Base-by-base conservation (phyloP, 2,329 filamentous ascomycete genomes). In the Trichothecium sympodiale region DNA sequence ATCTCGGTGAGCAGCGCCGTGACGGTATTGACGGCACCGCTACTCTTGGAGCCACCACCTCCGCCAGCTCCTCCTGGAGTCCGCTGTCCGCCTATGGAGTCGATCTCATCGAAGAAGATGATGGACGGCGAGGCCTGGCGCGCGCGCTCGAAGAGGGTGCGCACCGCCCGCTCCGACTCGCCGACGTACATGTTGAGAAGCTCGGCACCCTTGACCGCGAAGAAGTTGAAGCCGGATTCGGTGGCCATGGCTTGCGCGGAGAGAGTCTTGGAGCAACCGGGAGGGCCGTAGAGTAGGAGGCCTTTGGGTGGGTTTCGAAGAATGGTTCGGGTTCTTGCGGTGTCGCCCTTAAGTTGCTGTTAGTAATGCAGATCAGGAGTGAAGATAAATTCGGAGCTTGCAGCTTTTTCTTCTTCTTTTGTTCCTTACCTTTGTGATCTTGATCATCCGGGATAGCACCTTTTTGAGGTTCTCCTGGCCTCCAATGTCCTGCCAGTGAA, bases 21-120 rank as follows among this genome's bases (percentile, higher is more conserved):
- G 12, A 95, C 72, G 31, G 94, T 83, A 52, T 95, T 91, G 33
- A 94, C 69, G 2, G 80, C 74, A 16, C 61, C 59, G 27, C 49
- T 50, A 31, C 55, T 55, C n/a, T 35, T 30, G 5, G 31, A 17
- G 7, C 48, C 60, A 14, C 62, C 56, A 5, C 58, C 55, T 4
- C 65, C 65, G 17, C 65, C 65, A 12, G 71, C 56, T 6, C 6
- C 20, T 6, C 10, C 20, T 6, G 6, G 6, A 10, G 6, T 25
- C 15, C 70, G 60, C 37, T 66, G 62, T 2, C 61, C 80, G 50
- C 57, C 83, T 43, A 96, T 89, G 4, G 84, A 79, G 59, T 96
- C 88, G 47, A 96, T 91, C 56, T 96, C 88, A 54, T 96, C 88
- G 46, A 95, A 94, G 67, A 95, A 96, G 48, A 96, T 87, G 58